Evolutionary conservation across 169 alveolate species (phyloP), one percentile per base, ranked within the genome.

Genomic region (Plasmodium inui): DNA sequence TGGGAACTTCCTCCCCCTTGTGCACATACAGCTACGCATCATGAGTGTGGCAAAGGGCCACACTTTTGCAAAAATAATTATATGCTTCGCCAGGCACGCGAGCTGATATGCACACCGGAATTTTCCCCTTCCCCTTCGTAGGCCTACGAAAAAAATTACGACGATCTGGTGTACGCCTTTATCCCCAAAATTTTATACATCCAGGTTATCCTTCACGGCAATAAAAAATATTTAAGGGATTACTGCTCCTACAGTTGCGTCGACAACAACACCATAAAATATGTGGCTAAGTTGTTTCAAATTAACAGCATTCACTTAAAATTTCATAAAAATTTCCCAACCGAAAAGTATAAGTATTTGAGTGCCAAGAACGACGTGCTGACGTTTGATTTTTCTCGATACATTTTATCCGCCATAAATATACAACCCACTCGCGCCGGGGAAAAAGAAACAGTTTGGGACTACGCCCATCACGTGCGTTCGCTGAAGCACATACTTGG

Each of bases 211-310:
- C 70, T 89, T 67, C 32, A 89, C 41, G 74, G 34, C 37, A 89
- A 89, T 71, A 78, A 70, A 70, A 89, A 79, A 67, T 89, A 89
- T 70, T 89, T 89, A 39, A 30, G 37, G 9, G 90, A 89, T 32
- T 89, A 80, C 46, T 80, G 94, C 34, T 89, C 94, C 53, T 89
- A 89, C 53, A 89, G 90, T 44, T 89, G 83, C 73, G 73, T 89
- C 72, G 94, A 89, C 32, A 89, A 70, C 32, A 89, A 80, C 50
- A 89, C 84, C 12, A 19, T 70, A 26, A 78, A 67, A 79, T 89
- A 89, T 67, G 82, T 89, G 32, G 83, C 82, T 32, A 89, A 89
- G 44, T 50, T 89, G 53, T 89, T 89, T 89, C 72, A 79, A 53
- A 50, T 89, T 6, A 79, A 81, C 50, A 89, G 94, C 72, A 17